Percentiles rank a stretch among this genome's conserved stretches.
Evolutionary conservation across 495 filamentous ascomycete genomes (phyloP).

Genomic region (Gamarada debralockiae): DNA sequence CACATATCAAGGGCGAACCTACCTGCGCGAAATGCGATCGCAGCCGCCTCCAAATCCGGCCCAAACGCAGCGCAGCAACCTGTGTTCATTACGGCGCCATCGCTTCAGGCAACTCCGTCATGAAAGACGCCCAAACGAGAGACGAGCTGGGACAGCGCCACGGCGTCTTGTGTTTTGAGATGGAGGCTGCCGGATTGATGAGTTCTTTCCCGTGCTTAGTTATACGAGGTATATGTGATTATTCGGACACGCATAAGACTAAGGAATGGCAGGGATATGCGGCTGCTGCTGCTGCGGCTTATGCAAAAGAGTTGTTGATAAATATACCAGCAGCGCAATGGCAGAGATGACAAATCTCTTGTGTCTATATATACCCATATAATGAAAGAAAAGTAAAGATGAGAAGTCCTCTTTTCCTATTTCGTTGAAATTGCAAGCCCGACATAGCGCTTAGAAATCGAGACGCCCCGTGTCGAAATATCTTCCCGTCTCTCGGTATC

Average conservation of each 20-base stretch:
- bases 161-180: not conserved
- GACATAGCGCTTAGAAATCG: no score
- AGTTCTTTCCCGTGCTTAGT: slow-evolving; percentile 11
- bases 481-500: no score
- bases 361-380: not conserved
- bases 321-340: not conserved
- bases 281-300: slow-evolving; percentile 25
- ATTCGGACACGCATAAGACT: slow-evolving; percentile 39
- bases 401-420: no score
- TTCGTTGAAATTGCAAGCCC: no score
- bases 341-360: not conserved
- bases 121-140: slow-evolving; percentile 14
- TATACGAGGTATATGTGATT: slow-evolving; percentile 34
- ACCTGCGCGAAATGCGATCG: slow-evolving; percentile 3
- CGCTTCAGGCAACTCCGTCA: slow-evolving; percentile 9
- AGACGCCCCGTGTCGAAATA: no score
- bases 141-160: not conserved
- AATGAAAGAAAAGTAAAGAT: not conserved
- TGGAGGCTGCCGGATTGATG: no score
- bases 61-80: slow-evolving; percentile 3
- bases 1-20: slow-evolving; percentile 27
- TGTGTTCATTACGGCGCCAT: not conserved
- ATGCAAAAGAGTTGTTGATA: not conserved
- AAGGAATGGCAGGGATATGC: slow-evolving; percentile 37
- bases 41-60: not conserved